A percentile compares a stretch with the other conserved stretches of the same genome.
Evolutionary conservation across 805 yeast species (phyloP).

Genomic region (Suhomyces sp.): DNA sequence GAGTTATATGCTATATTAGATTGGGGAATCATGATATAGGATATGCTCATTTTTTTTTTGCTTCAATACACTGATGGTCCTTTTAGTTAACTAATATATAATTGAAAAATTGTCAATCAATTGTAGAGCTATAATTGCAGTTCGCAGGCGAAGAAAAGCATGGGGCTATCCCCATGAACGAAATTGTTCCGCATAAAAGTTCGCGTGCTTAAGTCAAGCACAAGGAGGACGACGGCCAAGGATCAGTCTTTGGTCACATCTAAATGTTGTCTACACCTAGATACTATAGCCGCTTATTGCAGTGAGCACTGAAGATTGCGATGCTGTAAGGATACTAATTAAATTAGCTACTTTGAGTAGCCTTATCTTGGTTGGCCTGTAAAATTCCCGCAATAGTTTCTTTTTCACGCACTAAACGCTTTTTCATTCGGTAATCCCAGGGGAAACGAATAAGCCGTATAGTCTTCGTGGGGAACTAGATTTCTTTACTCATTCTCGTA

Average conservation of each 20-base stretch:
- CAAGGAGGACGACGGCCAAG: not conserved
- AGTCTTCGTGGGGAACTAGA: not conserved
- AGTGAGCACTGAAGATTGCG: not conserved
- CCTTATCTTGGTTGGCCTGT: not conserved
- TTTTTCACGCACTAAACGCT: not conserved
- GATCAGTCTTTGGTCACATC: not conserved
- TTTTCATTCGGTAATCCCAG: not conserved
- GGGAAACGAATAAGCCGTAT: not conserved
- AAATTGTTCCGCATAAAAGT: not conserved
- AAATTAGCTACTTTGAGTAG: not conserved
- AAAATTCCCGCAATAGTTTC: not conserved
- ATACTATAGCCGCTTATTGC: not conserved
- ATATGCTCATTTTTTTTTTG: not conserved
- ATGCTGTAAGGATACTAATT: not conserved
- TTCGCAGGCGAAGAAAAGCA: not conserved
- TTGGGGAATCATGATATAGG: conserved; percentile 8
- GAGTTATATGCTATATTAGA: not conserved
- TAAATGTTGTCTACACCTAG: not conserved
- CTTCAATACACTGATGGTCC: conserved; percentile 1
- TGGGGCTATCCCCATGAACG: not conserved
- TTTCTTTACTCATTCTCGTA: not conserved
- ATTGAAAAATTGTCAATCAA: not conserved
- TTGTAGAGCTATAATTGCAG: not conserved
- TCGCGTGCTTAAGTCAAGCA: not conserved
- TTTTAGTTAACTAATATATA: conserved; percentile 1